Evolutionary conservation across 306 rosid species (phyloP).

Genomic region (Hippophae tibetana): DNA sequence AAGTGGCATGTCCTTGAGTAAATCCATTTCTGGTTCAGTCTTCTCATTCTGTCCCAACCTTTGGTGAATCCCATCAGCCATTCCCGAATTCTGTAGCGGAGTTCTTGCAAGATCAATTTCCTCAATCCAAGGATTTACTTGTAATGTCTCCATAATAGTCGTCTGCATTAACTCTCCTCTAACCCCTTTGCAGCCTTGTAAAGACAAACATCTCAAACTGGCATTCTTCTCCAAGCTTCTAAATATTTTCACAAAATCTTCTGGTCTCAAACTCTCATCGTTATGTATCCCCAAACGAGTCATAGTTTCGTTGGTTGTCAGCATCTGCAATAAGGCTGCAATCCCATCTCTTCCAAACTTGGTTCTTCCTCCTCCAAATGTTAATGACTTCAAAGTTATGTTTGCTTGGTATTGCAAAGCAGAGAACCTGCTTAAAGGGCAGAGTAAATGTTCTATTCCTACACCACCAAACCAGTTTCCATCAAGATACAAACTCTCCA

Average conservation of each 20-base stretch:
- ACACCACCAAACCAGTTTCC: conserved; percentile 66
- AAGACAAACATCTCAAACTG: conserved; percentile 50
- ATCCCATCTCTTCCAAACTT: conserved; percentile 79
- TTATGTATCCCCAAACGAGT: conserved; percentile 60
- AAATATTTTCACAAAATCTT: conserved; percentile 63
- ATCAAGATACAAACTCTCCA: conserved; percentile 51
- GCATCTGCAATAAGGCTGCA: conserved; percentile 52
- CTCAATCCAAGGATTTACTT: conserved; percentile 94
- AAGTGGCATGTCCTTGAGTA: conserved; percentile 76
- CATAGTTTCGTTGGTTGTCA: conserved; percentile 58
- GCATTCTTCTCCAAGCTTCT: conserved; percentile 82
- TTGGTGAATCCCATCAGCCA: conserved; percentile 48
- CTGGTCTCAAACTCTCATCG: conserved; percentile 64
- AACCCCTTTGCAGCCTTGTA: conserved; percentile 76
- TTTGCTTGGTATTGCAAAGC: conserved; percentile 78
- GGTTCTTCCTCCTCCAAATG: conserved; percentile 77
- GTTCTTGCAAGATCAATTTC: conserved; percentile 80
- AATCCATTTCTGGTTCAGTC: conserved; percentile 71
- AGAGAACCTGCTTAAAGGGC: conserved; percentile 86
- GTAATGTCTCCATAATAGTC: conserved; percentile 64
- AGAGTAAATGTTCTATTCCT: conserved; percentile 76
- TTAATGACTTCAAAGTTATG: conserved; percentile 46
- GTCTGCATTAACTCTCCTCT: conserved; percentile 62
- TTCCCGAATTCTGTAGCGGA: conserved; percentile 65
- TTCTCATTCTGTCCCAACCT: conserved; percentile 83